Conservation (phyloP, 2,329 filamentous ascomycete genomes). For the Fusarium pseudocircinatum region DNA sequence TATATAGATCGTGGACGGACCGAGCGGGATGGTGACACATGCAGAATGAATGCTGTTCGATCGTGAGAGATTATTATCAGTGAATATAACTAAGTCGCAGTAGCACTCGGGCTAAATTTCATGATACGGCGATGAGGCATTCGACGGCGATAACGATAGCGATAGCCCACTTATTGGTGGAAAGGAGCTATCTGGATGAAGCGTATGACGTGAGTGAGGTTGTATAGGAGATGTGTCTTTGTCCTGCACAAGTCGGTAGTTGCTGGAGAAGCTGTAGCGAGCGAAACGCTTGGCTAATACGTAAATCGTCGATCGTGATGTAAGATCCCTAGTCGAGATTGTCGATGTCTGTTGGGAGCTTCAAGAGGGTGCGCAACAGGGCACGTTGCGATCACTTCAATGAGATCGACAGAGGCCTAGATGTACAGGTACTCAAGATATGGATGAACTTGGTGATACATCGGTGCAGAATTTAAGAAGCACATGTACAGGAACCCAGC, state of each 20-base stretch:
- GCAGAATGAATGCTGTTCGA: conserved; percentile 27
- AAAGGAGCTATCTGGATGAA: conserved; percentile 15
- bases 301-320: conserved; percentile 40
- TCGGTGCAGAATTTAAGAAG: background rate
- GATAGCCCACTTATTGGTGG: conserved; percentile 22
- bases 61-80: conserved; percentile 10
- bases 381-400: conserved; percentile 31
- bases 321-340: conserved; percentile 27
- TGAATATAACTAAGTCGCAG: conserved; percentile 26
- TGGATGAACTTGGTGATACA: background rate
- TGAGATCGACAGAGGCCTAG: conserved; percentile 17
- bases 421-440: conserved; percentile 18
- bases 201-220: conserved; percentile 21
- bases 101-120: conserved; percentile 22
- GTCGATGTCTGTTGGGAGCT: conserved; percentile 39
- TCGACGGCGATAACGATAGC: conserved; percentile 36
- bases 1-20: conserved; percentile 20
- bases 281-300: conserved; percentile 31
- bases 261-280: conserved; percentile 14
- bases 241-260: conserved; percentile 9
- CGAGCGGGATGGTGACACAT: conserved; percentile 38
- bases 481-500: conserved; percentile 18
- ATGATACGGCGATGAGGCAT: conserved; percentile 37
- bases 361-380: conserved; percentile 32
- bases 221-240: conserved; percentile 3